phyloP scores from a whole-genome alignment of 306 rosid species.

The Pterocarpus santalinus region DNA sequence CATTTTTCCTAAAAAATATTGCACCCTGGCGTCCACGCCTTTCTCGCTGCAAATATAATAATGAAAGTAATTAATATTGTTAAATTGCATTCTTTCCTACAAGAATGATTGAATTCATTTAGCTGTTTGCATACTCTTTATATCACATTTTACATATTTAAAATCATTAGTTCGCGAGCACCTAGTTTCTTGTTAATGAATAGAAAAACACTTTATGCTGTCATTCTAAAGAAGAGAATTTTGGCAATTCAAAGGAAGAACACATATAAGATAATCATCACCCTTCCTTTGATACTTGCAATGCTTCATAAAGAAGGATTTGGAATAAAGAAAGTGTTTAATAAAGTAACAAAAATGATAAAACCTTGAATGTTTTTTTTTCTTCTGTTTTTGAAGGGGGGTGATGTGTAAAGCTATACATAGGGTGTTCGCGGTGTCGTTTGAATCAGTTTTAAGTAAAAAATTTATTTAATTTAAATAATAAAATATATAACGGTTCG shows the following conservation, averaged over 20 bases:
- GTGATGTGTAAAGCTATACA: no score
- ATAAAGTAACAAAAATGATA: not conserved
- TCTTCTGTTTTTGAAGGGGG: no score
- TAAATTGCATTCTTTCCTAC: not conserved
- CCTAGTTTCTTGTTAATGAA: not conserved
- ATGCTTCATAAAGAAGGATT: not conserved
- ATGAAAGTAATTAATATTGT: not conserved
- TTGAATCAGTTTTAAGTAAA: no score
- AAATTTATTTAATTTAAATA: no score
- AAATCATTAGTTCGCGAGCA: not conserved
- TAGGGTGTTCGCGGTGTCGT: no score
- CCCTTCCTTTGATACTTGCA: no score
- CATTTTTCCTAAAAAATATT: not conserved
- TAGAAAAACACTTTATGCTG: not conserved
- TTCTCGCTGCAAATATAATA: conserved; percentile 44
- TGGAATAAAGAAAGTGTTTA: not conserved
- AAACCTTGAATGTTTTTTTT: no score
- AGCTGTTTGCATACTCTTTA: not conserved
- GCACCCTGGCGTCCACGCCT: conserved; percentile 32
- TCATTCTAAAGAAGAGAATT: not conserved
- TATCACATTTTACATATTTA: not conserved
- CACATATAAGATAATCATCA: no score
- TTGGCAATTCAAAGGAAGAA: no score
- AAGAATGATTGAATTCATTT: not conserved
- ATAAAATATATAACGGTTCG: no score